Evolutionary conservation across 371 early-diverging fungal species (phyloP).

Genomic region (Mortierella sp.): DNA sequence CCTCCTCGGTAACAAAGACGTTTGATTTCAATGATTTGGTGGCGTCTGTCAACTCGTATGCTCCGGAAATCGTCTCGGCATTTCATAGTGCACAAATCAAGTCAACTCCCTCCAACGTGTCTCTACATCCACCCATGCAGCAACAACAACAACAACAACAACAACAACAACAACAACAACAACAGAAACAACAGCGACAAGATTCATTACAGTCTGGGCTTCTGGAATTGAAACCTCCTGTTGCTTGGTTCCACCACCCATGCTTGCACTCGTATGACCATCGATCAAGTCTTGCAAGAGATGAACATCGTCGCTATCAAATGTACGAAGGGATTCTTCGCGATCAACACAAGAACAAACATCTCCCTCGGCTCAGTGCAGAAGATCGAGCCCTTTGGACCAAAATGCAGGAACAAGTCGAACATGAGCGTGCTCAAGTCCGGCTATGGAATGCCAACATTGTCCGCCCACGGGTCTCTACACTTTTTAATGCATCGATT

Average conservation of each 20-base stretch:
- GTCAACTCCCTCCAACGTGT: not conserved
- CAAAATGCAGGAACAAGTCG: slow-evolving; percentile 27
- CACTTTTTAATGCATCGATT: slow-evolving; percentile 24
- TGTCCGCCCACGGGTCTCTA: slow-evolving; percentile 16
- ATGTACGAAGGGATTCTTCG: slow-evolving; percentile 33
- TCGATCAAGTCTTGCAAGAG: slow-evolving; percentile 34
- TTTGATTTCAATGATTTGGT: slow-evolving; percentile 40
- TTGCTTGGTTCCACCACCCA: slow-evolving; percentile 22
- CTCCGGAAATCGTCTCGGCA: slow-evolving; percentile 22
- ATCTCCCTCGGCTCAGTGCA: slow-evolving; percentile 8
- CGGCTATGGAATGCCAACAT: slow-evolving; percentile 35
- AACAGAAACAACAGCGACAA: slow-evolving; percentile 8
- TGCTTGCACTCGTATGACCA: slow-evolving; percentile 30
- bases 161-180: slow-evolving; percentile 9
- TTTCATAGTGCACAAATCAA: slow-evolving; percentile 5
- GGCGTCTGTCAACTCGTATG: slow-evolving; percentile 36
- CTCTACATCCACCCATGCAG: slow-evolving; percentile 1
- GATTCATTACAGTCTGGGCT: slow-evolving; percentile 4
- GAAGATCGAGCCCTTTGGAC: slow-evolving; percentile 34
- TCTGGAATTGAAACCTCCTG: slow-evolving; percentile 4
- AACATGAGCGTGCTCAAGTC: slow-evolving; percentile 31
- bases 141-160: slow-evolving; percentile 8
- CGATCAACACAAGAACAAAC: slow-evolving; percentile 8
- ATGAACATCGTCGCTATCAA: slow-evolving; percentile 37
- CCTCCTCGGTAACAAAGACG: not conserved